phyloP scores from a whole-genome alignment of 306 rosid species.

The Lithocarpus polystachyus region DNA sequence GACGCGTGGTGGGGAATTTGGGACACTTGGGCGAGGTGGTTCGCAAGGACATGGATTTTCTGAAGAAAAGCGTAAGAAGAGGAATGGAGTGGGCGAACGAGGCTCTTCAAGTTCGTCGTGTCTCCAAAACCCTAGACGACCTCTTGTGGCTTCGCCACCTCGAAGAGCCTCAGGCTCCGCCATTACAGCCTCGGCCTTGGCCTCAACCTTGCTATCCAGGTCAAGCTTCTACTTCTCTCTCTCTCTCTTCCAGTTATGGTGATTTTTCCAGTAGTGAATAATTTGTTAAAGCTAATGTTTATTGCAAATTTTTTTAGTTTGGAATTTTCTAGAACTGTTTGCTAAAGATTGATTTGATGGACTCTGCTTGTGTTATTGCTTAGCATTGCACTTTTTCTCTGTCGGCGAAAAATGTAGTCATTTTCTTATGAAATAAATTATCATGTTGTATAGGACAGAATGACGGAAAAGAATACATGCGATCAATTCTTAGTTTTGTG shows the following conservation, averaged over 20 bases:
- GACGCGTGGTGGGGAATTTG: conserved; percentile 54
- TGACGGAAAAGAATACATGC: too few relatives aligned
- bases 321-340: too few relatives aligned
- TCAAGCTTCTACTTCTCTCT: conserved; percentile 11
- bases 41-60: conserved; percentile 67
- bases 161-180: conserved; percentile 64
- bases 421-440: too few relatives aligned
- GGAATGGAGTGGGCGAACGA: conserved; percentile 70
- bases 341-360: too few relatives aligned
- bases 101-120: conserved; percentile 57
- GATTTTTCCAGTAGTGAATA: not conserved
- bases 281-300: not conserved
- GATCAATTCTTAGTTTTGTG: too few relatives aligned
- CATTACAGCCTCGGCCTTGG: conserved; percentile 47
- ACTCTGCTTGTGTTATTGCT: too few relatives aligned
- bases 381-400: too few relatives aligned
- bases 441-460: too few relatives aligned
- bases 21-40: conserved; percentile 57
- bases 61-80: conserved; percentile 47
- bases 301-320: too few relatives aligned
- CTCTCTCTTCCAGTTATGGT: not conserved
- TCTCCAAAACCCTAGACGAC: conserved; percentile 57
- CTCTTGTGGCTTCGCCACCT: conserved; percentile 74
- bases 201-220: conserved; percentile 93
- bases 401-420: too few relatives aligned